Conservation (phyloP, 345 rosid genomes). For the Erucastrum elatum region DNA sequence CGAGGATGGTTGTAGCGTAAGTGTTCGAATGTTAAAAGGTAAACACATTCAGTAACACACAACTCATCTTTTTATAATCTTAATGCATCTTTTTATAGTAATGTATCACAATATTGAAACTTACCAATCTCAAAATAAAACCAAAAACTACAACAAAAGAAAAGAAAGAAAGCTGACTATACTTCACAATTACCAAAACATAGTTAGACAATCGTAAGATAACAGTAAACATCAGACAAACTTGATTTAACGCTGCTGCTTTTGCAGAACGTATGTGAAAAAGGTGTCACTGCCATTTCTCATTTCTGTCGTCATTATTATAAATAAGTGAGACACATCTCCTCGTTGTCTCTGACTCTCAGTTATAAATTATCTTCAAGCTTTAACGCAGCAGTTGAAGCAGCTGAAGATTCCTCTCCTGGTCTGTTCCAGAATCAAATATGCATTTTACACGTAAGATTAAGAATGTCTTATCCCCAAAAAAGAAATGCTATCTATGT, state of each 20-base stretch:
- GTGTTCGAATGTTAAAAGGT: background rate
- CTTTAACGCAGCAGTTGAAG: background rate
- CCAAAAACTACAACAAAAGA: background rate
- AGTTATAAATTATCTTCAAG: background rate
- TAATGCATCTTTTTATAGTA: background rate
- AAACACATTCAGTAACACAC: background rate
- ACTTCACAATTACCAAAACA: background rate
- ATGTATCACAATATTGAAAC: background rate
- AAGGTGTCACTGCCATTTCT: slow-evolving; percentile 19
- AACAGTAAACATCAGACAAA: background rate
- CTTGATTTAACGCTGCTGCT: background rate
- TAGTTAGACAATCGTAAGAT: background rate
- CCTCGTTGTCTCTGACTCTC: slow-evolving; percentile 46
- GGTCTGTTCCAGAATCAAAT: slow-evolving; percentile 42
- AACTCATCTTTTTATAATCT: background rate
- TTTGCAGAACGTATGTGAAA: background rate
- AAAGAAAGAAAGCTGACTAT: background rate
- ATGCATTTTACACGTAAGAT: slow-evolving; percentile 6
- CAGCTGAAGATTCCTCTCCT: background rate
- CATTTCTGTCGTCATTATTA: slow-evolving; percentile 11
- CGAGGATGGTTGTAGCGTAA: background rate
- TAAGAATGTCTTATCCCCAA: background rate
- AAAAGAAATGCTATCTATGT: background rate
- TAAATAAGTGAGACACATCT: slow-evolving; percentile 61
- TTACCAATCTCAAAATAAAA: background rate